phyloP scores from a whole-genome alignment of 495 filamentous ascomycete species.

The Aspergillus heteromorphus region DNA sequence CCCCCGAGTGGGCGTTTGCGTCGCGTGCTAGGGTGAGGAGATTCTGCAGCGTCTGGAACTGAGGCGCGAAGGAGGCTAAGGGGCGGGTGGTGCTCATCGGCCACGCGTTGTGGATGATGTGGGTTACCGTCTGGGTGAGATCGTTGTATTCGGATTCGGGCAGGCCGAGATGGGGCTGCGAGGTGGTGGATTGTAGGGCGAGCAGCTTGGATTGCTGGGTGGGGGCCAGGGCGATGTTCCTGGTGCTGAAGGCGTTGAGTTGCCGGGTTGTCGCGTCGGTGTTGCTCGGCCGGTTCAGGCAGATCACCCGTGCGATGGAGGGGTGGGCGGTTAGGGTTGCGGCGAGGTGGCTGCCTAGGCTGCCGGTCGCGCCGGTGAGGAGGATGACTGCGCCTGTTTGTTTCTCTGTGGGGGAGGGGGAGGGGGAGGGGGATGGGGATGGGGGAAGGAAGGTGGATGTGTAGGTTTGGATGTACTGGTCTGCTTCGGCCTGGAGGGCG shows the following conservation, averaged over 20 bases:
- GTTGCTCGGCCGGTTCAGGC: slow-evolving; percentile 33
- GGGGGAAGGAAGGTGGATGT: no score
- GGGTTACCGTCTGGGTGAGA: slow-evolving; percentile 37
- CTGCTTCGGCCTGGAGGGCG: slow-evolving; percentile 16
- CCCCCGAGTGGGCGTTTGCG: slow-evolving; percentile 4
- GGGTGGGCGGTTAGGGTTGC: slow-evolving; percentile 24
- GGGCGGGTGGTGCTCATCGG: slow-evolving; percentile 46
- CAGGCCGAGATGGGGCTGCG: slow-evolving; percentile 43
- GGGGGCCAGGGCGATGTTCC: slow-evolving; percentile 26
- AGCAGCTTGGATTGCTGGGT: slow-evolving; percentile 22
- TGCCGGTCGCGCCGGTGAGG: slow-evolving; percentile 48
- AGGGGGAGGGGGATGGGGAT: no score
- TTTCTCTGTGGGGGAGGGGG: no score
- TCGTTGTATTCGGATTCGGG: slow-evolving; percentile 26
- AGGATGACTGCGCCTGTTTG: no score
- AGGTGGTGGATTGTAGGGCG: slow-evolving; percentile 31
- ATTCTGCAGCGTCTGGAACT: slow-evolving; percentile 43
- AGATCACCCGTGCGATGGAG: slow-evolving; percentile 33
- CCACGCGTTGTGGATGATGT: slow-evolving; percentile 55
- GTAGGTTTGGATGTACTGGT: slow-evolving; percentile 21
- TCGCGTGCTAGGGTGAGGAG: slow-evolving; percentile 43
- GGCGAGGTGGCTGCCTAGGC: slow-evolving; percentile 43
- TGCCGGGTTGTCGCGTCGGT: slow-evolving; percentile 14
- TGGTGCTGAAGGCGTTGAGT: slow-evolving; percentile 27
- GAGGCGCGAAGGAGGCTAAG: slow-evolving; percentile 38